Conservation (phyloP, 306 rosid genomes). For the Styphnolobium japonicum region DNA sequence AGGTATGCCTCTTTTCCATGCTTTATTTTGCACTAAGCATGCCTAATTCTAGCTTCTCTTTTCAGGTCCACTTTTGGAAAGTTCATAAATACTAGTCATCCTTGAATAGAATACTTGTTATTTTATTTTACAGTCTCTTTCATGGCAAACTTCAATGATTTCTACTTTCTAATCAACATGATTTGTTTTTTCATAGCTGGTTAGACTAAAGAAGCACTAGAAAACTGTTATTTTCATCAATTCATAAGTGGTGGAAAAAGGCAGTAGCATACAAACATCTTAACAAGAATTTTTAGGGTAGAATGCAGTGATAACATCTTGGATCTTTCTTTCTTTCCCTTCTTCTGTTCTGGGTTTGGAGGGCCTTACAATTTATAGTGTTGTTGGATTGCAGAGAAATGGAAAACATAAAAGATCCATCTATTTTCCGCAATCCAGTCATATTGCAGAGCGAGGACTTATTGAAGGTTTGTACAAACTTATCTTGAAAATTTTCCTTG, state of each 20-base stretch:
- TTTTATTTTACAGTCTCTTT: too few species aligned
- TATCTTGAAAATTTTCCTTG: too few species aligned
- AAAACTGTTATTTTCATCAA: too few species aligned
- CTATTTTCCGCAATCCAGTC: background rate
- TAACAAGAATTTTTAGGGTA: background rate
- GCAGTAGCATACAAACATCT: background rate
- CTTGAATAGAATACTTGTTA: too few species aligned
- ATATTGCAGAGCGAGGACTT: slow-evolving; percentile 49
- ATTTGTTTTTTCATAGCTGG: too few species aligned
- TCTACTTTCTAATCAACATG: too few species aligned
- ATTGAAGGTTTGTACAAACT: slow-evolving; percentile 13
- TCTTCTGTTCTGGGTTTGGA: too few species aligned
- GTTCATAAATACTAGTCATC: too few species aligned
- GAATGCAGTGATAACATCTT: background rate
- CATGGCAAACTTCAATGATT: too few species aligned
- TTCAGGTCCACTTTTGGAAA: background rate
- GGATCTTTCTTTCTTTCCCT: background rate
- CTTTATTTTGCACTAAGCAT: background rate
- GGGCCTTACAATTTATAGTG: too few species aligned
- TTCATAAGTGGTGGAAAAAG: too few species aligned
- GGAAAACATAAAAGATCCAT: slow-evolving; percentile 24
- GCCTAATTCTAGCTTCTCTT: background rate
- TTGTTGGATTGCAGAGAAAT: slow-evolving; percentile 29
- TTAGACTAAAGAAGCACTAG: too few species aligned
- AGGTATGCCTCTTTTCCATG: background rate